Percentiles rank a stretch among this genome's conserved stretches.
phyloP scores from a whole-genome alignment of 2,329 filamentous ascomycete species.

The Conoideocrella luteorostrata region DNA sequence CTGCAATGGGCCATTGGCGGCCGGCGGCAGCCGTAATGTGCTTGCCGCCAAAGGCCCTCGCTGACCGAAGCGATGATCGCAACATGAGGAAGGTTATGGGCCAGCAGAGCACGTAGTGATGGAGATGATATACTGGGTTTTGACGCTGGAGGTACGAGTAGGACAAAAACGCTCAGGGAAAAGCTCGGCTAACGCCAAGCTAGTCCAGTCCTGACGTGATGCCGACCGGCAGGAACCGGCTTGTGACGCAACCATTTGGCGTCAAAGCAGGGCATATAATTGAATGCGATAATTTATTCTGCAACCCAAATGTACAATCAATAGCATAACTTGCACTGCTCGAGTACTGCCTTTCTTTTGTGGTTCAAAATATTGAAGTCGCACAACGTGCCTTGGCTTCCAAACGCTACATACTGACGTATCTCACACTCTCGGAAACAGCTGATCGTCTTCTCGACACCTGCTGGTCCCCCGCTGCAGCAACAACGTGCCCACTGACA shows the following conservation, averaged over 20 bases:
- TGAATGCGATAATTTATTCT: background rate
- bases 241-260: slow-evolving; percentile 22
- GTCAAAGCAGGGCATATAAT: background rate
- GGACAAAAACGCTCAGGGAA: slow-evolving; percentile 38
- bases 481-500: too few relatives aligned
- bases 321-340: too few relatives aligned
- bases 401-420: too few relatives aligned
- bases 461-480: too few relatives aligned
- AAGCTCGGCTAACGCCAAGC: slow-evolving; percentile 35
- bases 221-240: slow-evolving; percentile 28
- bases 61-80: slow-evolving; percentile 62
- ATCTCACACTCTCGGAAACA: too few relatives aligned
- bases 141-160: slow-evolving; percentile 18
- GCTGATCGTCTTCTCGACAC: too few relatives aligned
- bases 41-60: slow-evolving; percentile 51
- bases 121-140: slow-evolving; percentile 18
- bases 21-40: slow-evolving; percentile 44
- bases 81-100: slow-evolving; percentile 55
- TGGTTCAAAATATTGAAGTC: too few relatives aligned
- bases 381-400: too few relatives aligned
- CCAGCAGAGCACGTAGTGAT: slow-evolving; percentile 29
- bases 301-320: too few relatives aligned
- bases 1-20: slow-evolving; percentile 51
- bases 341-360: too few relatives aligned
- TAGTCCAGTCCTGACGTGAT: slow-evolving; percentile 1